Evolutionary conservation across 768 basidiomycete genomes (phyloP), one percentile per base, ranked within the genome.

Genomic region (Suillus lakei): DNA sequence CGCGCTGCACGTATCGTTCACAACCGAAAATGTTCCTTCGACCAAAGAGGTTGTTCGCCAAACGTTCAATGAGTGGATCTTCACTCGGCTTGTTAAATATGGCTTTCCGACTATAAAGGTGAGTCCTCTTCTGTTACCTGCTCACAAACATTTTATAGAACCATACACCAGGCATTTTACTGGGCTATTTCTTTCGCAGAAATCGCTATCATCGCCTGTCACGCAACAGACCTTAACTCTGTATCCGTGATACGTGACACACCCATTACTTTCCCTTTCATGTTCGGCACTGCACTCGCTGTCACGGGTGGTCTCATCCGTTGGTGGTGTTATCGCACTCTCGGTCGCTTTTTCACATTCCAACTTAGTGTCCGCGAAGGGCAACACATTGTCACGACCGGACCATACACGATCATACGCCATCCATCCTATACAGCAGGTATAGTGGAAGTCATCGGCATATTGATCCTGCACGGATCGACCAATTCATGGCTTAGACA

Each of bases 1-100:
- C 38, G 81, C 78, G 21, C 63, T 84, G 5, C 82, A 82, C n/a
- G 70, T 77, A 26, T 76, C 82, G 16, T 72, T 77, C 10, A 85
- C 85, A 1, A 81, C 84, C 62, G 83, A 84, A 16, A 73, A 82
- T 53, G 78, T 81, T 18, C 82, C 83, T 10, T 79, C 83, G 4
- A 61, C 66, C 9, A 66, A 70, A 51, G 74, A 76, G 41, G 79
- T 83, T 59, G 70, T 66, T 26, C 18, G 15, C n/a, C 43, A 16
- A n/a, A 38, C 62, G 15, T 15, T 58, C 8, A 54, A 63, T 7
- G 62, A 63, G 48, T 16, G 51, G 9, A 16, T 63, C 34, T 23
- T 63, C 26, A 63, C 55, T 16, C 50, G 21, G 23, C 32, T 48
- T 10, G n/a, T 28, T 10, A 30, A 12, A 53, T 53, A 53, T 10